These are phyloP conservation scores for Hanseniaspora gamundiae DNA, from an alignment of 1,139 yeast genomes.

Conservation along the genomic window DNA sequence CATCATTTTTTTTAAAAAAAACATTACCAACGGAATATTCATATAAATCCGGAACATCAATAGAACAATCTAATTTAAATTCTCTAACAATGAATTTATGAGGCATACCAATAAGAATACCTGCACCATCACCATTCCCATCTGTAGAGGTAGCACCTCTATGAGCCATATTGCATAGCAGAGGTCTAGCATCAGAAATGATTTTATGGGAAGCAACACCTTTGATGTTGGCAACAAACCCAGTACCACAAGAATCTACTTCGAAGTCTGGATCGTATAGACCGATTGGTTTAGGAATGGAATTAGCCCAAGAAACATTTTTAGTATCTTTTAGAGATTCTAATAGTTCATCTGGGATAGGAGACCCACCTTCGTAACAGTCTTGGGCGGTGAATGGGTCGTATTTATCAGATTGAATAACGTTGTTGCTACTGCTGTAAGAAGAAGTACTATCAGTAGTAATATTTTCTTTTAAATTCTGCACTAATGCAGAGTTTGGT, in stretches of 20 bases:
- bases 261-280: constrained; percentile 89
- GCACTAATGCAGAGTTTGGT: background rate
- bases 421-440: background rate
- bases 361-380: constrained; percentile 21
- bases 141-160: constrained; percentile 96
- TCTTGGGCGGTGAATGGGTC: constrained; percentile 19
- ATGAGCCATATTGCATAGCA: constrained; percentile 95
- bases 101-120: constrained; percentile 86
- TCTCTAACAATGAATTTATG: constrained; percentile 79
- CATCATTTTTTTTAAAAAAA: constrained; percentile 75
- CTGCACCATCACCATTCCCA: constrained; percentile 99
- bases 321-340: constrained; percentile 45
- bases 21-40: constrained; percentile 93
- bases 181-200: constrained; percentile 76
- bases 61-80: constrained; percentile 38
- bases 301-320: constrained; percentile 83
- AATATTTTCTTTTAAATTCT: background rate
- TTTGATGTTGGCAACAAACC: constrained; percentile 89
- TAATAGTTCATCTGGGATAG: constrained; percentile 39
- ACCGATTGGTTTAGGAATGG: constrained; percentile 79
- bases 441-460: background rate
- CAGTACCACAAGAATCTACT: constrained; percentile 98
- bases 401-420: constrained; percentile 16
- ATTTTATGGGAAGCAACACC: constrained; percentile 84
- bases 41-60: constrained; percentile 59